Base-by-base conservation (phyloP, 2,329 filamentous ascomycete species). In the Chaetomium sp. region DNA sequence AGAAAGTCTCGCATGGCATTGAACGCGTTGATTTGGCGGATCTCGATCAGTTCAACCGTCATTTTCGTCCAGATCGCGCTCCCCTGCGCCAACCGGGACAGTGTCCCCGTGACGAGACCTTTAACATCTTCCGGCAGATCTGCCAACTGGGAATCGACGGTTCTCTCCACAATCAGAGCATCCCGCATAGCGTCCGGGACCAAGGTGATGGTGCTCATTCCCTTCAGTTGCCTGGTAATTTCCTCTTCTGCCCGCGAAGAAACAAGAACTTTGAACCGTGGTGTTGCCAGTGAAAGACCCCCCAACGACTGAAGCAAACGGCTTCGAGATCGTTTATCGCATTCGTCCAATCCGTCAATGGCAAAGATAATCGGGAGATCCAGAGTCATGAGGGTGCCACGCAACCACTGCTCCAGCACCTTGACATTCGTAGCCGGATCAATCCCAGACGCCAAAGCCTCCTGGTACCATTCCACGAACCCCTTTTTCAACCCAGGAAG, bases 321-420 rank as follows among this genome's bases (percentile, higher is more conserved):
- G 40, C 54, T 55, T 35, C 62, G 59, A 53, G 64, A 68, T 32
- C 38, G 52, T 52, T 54, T 57, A 48, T 67, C 64, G 52, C 63
- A 68, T 55, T 68, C 64, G 56, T 68, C 65, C 46, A 68, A 56
- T 32, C 63, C 64, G 56, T 68, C 65, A 51, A 68, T 64, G 45
- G 64, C 56, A 35, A 64, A 49, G 37, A 63, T 56, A 6, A 64
- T 14, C 5, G 43, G 56, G 32, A 38, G 49, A 44, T 49, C 36
- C 2, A 49, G 36, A 5, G 36, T 41, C 5, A 32, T 10, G 19
- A 49, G 36, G 6, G 47, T 49, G 19, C 4, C n/a, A n/a, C 33
- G 14, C 2, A 49, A 27, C 47, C 47, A 49, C 37, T 40, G 14
- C 11, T 41, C 47, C 4, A 49, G 47, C 5, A 19, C 19, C 36